Evolutionary conservation across 225 moss, liverwort and hornwort genomes (phyloP), one percentile per base, ranked within the genome.

Genomic region (Polytrichum commune): DNA sequence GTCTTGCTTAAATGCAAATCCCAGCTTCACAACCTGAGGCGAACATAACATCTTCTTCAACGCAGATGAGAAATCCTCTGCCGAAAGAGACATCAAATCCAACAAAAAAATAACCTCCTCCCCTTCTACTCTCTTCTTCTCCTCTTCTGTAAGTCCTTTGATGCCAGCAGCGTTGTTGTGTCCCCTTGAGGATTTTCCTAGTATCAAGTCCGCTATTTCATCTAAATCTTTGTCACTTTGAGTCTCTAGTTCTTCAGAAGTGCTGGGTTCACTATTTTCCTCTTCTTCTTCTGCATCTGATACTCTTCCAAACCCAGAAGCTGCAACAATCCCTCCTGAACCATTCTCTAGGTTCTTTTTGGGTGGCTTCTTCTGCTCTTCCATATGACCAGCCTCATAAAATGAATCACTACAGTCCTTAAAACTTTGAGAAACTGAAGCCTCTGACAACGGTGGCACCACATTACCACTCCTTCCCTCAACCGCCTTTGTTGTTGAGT

Each of bases 1-100:
- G 80, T 98, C 98, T 63, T 93, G 91, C 67, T 88, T 93, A 65
- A 98, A 98, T 33, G 88, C 95, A 65, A 98, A 98, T 28, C 98
- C 98, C 72, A 98, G 81, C 86, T 98, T 98, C 60, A 95, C 73
- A 60, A 91, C 71, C 33, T 70, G 85, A 29, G 87, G 82, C 62
- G 92, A 89, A 46, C 84, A 90, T 38, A 95, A 61, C 80, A 88
- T 91, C 78, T 78, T 85, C 83, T 90, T 91, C 70, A 98, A 78
- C 65, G 85, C 81, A 62, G 76, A 53, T 25, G 85, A 81, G 70
- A 95, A 89, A 18, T 90, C 84, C 53, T 80, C 58, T 1, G 76
- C 80, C 53, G 85, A 84, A 67, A 98, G 84, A 67, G 87, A 75
- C 74, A 95, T 74, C 76, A 98, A 76, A 80, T 98, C 98, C 75